These are phyloP conservation scores for Astrocystis sublimbata DNA, from an alignment of 495 filamentous ascomycete species.

Conservation along the genomic window DNA sequence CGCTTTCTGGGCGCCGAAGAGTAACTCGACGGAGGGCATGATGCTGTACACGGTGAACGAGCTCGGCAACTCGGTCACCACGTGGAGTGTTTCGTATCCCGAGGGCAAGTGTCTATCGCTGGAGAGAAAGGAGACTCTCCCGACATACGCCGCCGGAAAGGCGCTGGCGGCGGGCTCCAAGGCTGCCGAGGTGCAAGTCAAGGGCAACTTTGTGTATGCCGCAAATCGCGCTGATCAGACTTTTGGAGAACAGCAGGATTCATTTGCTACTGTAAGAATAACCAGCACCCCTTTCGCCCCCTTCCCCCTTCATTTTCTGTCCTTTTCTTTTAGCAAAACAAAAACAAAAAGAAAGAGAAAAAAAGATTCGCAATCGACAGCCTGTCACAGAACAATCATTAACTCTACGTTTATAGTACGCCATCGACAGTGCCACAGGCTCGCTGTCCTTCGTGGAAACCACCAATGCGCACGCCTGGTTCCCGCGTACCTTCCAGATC, in stretches of 20 bases:
- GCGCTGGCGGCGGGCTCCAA: conserved; percentile 40
- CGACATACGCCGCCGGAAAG: conserved; percentile 39
- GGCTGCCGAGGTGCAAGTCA: conserved; percentile 45
- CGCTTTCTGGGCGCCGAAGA: conserved; percentile 40
- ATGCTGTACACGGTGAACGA: conserved; percentile 50
- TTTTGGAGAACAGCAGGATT: conserved; percentile 43
- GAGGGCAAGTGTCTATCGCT: conserved; percentile 38
- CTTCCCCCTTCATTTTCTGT: too few species aligned
- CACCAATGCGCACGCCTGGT: conserved; percentile 45
- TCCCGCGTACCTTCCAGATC: conserved; percentile 61
- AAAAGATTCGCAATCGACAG: too few species aligned
- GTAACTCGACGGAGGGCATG: conserved; percentile 29
- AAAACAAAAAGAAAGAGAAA: too few species aligned
- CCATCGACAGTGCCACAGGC: conserved; percentile 36
- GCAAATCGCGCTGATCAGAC: conserved; percentile 47
- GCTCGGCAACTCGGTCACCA: conserved; percentile 48
- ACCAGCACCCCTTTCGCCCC: not conserved
- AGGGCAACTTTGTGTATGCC: conserved; percentile 45
- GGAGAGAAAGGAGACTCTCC: conserved; percentile 38
- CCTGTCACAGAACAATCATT: too few species aligned
- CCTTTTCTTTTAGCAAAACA: not conserved
- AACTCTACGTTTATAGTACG: conserved; percentile 23
- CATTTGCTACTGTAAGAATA: conserved; percentile 31
- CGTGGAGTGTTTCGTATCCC: conserved; percentile 43
- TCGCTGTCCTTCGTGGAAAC: conserved; percentile 40